These are phyloP conservation scores for Microbotryum intermedium DNA, from an alignment of 1,284 basidiomycete species.

Conservation along the genomic window DNA sequence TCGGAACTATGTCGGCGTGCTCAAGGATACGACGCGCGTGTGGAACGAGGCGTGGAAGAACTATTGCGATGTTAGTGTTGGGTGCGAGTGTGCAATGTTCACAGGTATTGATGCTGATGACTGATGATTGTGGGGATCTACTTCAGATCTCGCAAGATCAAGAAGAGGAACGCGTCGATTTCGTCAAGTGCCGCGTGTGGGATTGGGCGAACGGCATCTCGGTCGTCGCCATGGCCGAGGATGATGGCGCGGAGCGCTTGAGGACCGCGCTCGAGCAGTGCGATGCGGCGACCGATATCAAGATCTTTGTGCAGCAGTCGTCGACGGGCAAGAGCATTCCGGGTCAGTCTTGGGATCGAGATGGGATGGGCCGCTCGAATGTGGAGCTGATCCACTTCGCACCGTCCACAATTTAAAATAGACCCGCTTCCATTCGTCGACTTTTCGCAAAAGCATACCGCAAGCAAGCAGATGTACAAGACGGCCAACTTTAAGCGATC, in stretches of 20 bases:
- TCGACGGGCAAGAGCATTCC: conserved; percentile 77
- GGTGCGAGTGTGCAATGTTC: too few relatives aligned
- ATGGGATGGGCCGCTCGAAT: background rate
- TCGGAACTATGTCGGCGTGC: conserved; percentile 68
- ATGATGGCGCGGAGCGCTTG: conserved; percentile 86
- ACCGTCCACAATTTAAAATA: conserved; percentile 1
- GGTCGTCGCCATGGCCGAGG: conserved; percentile 89
- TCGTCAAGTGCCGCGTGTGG: conserved; percentile 94
- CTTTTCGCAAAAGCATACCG: conserved; percentile 42
- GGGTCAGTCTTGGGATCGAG: conserved; percentile 27
- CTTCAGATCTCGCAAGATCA: conserved; percentile 75
- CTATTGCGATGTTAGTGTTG: conserved; percentile 61
- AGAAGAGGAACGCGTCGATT: conserved; percentile 86
- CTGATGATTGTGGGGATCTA: background rate
- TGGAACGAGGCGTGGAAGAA: conserved; percentile 94
- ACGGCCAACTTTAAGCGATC: conserved; percentile 52
- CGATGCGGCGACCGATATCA: conserved; percentile 31
- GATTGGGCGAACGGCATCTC: conserved; percentile 91
- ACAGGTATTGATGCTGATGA: background rate
- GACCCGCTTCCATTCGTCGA: conserved; percentile 75
- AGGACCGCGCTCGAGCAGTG: conserved; percentile 50
- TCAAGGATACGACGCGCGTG: conserved; percentile 65
- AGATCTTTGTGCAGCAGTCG: conserved; percentile 44
- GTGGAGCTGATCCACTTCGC: background rate
- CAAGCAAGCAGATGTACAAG: conserved; percentile 37